A percentile compares a stretch with the other conserved stretches of the same genome.
Evolutionary conservation across 2,329 filamentous ascomycete genomes (phyloP).

Genomic region (Helotiales sp.): DNA sequence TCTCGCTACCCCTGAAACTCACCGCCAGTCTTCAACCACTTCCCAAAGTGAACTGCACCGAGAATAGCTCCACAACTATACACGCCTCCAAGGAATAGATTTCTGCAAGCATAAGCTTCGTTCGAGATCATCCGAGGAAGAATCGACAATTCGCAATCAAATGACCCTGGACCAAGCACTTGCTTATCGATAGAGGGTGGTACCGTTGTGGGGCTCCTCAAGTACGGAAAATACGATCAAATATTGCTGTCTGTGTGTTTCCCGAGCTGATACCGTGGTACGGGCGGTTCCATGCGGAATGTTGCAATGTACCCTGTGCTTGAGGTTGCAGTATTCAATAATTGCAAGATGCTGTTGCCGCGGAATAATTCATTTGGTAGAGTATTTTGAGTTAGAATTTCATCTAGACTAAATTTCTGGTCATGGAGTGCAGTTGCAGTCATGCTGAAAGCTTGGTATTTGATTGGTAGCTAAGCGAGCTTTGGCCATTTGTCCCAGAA

Average conservation of each 20-base stretch:
- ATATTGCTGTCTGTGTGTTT: conserved; percentile 24
- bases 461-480: no score
- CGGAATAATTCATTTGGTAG: neutral
- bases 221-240: no score
- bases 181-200: conserved; percentile 9
- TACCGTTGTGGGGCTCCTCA: no score
- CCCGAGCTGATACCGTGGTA: neutral
- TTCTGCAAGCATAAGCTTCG: no score
- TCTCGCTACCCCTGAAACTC: conserved; percentile 27
- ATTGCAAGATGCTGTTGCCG: neutral
- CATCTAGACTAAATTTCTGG: no score
- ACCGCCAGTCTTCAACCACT: conserved; percentile 22
- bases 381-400: neutral
- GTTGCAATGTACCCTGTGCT: neutral
- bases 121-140: conserved; percentile 3
- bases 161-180: neutral
- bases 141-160: neutral
- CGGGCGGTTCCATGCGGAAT: neutral
- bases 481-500: no score
- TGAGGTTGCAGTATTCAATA: neutral
- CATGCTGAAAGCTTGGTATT: no score
- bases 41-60: conserved; percentile 1
- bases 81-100: neutral
- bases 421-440: no score
- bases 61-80: neutral